Evolutionary conservation across 2,329 filamentous ascomycete species (phyloP).

Genomic region (Geosmithia morbida): DNA sequence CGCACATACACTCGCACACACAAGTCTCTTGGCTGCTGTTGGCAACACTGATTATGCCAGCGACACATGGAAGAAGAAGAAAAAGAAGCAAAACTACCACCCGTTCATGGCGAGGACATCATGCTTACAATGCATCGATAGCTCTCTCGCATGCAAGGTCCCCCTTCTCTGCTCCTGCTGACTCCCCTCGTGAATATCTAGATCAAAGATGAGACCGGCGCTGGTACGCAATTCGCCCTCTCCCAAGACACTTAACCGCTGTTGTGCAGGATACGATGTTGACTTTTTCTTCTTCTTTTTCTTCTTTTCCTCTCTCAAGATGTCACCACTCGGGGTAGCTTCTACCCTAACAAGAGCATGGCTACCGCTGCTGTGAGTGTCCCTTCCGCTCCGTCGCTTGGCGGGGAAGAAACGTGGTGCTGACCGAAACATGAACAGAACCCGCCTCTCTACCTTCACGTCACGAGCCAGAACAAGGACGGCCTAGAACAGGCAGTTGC

Average conservation of each 20-base stretch:
- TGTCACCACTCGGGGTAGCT: constrained; percentile 95
- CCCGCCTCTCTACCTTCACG: constrained; percentile 85
- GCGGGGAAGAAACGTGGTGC: not conserved
- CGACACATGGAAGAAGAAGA: constrained; percentile 2
- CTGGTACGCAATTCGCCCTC: constrained; percentile 93
- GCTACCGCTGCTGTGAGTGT: constrained; percentile 73
- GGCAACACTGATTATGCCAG: constrained; percentile 20
- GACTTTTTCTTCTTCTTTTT: constrained; percentile 26
- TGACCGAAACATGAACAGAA: constrained; percentile 37
- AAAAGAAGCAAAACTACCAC: too few species aligned
- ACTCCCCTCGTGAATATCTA: constrained; percentile 71
- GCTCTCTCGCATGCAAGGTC: constrained; percentile 33
- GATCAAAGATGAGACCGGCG: constrained; percentile 99
- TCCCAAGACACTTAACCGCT: constrained; percentile 28
- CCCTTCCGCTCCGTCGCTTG: not conserved
- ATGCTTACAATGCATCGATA: constrained; percentile 57
- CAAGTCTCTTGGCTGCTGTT: not conserved
- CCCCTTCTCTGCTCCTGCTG: constrained; percentile 82
- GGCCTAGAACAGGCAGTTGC: constrained; percentile 79
- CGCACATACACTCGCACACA: too few species aligned
- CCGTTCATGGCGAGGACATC: constrained; percentile 36
- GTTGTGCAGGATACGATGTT: constrained; percentile 35
- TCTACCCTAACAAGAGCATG: constrained; percentile 96
- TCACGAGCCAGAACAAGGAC: constrained; percentile 83
- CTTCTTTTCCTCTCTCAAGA: constrained; percentile 37